Conservation (phyloP, 352 stramenopile genomes). For the Phytopythium chamaehyphon region DNA sequence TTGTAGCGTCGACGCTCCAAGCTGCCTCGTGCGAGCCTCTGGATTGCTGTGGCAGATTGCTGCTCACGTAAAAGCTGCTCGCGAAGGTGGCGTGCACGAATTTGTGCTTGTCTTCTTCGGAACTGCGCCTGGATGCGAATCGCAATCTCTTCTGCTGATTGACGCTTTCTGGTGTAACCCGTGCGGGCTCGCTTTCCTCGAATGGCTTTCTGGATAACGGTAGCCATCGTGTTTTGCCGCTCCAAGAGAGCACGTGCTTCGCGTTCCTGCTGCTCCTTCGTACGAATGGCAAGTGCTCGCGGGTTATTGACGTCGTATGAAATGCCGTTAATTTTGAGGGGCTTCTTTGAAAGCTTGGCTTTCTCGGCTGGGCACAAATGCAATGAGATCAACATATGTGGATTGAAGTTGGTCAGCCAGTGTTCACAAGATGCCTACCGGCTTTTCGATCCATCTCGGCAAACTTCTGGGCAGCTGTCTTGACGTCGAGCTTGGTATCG, state of each 20-base stretch:
- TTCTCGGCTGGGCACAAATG: conserved; percentile 17
- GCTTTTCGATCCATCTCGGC: conserved; percentile 60
- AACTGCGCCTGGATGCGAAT: conserved; percentile 32
- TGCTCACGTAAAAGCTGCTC: conserved; percentile 18
- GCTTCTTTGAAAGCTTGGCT: conserved; percentile 34
- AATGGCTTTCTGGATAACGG: conserved; percentile 34
- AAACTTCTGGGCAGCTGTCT: conserved; percentile 56
- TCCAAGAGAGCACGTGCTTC: conserved; percentile 11
- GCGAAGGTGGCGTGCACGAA: conserved; percentile 17
- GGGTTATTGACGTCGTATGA: conserved; percentile 15
- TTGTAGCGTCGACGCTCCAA: conserved; percentile 30
- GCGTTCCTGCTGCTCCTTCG: conserved; percentile 23
- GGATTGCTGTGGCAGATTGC: conserved; percentile 27
- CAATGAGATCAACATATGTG: neutral
- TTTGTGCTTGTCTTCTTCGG: conserved; percentile 27
- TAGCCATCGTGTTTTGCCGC: conserved; percentile 39
- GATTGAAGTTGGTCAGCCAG: conserved; percentile 3
- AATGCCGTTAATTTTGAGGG: conserved; percentile 31
- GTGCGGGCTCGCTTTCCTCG: conserved; percentile 33
- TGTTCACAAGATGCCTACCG: conserved; percentile 13
- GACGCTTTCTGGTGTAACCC: conserved; percentile 19
- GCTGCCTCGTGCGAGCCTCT: conserved; percentile 32
- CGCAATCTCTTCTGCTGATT: conserved; percentile 23
- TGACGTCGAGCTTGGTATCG: conserved; percentile 38
- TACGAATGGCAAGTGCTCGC: conserved; percentile 16